These are phyloP conservation scores for Monosporascus sp. DNA, from an alignment of 2,329 filamentous ascomycete genomes.

Conservation along the genomic window DNA sequence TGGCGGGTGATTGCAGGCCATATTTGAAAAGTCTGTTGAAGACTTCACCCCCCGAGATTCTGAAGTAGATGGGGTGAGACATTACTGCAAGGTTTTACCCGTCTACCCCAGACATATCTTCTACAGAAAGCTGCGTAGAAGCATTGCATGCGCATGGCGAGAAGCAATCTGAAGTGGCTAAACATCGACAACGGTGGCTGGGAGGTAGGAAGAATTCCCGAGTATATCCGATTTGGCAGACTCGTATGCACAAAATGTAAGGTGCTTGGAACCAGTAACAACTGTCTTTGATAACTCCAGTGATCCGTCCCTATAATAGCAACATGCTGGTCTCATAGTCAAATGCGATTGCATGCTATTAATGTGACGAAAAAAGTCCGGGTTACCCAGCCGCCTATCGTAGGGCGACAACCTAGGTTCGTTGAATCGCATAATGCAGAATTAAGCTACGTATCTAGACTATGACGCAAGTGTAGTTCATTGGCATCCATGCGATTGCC, in stretches of 20 bases:
- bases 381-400: not conserved
- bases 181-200: not conserved
- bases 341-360: not conserved
- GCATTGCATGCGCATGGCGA: no score
- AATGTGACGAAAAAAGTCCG: not conserved
- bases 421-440: not conserved
- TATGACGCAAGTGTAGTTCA: not conserved
- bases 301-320: not conserved
- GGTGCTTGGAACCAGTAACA: not conserved
- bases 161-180: no score
- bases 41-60: no score
- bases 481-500: not conserved
- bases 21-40: no score
- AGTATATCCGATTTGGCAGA: not conserved
- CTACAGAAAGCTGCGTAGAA: no score
- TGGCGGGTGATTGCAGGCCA: no score
- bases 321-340: not conserved
- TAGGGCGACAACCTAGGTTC: not conserved
- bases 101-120: no score
- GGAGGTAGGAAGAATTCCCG: not conserved
- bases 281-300: not conserved
- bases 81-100: no score
- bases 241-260: not conserved
- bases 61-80: no score
- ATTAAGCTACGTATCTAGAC: no score